Conservation (phyloP, 495 filamentous ascomycete genomes). For the Penicillium maclennaniae region DNA sequence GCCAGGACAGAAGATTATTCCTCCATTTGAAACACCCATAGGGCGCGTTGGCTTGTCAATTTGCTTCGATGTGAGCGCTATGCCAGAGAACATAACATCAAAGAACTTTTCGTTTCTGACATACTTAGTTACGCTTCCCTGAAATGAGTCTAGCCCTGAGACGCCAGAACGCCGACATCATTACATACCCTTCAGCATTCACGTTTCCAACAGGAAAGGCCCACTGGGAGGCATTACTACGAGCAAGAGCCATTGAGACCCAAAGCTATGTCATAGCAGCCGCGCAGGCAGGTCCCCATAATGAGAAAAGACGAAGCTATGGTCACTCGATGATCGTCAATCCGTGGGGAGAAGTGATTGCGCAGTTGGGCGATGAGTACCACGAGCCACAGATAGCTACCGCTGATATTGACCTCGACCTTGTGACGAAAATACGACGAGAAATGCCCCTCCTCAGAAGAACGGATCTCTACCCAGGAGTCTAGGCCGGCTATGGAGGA, state of each 20-base stretch:
- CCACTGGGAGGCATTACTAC: constrained; percentile 78
- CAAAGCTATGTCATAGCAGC: constrained; percentile 85
- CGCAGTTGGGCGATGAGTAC: constrained; percentile 53
- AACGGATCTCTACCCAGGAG: constrained; percentile 60
- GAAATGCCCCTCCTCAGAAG: constrained; percentile 63
- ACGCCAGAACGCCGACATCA: constrained; percentile 64
- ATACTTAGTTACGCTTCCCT: constrained; percentile 65
- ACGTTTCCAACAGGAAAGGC: constrained; percentile 81
- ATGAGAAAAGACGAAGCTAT: constrained; percentile 75
- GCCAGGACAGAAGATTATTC: constrained; percentile 52
- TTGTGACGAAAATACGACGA: constrained; percentile 49
- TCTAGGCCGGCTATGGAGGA: background rate
- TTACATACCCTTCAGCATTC: constrained; percentile 89
- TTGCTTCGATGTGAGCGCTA: constrained; percentile 73
- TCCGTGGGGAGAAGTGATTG: constrained; percentile 80
- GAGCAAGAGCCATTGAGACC: constrained; percentile 84
- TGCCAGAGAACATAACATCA: background rate
- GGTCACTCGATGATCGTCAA: constrained; percentile 84
- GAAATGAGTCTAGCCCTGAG: constrained; percentile 67
- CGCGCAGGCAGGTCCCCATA: constrained; percentile 78
- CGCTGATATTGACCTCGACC: constrained; percentile 48
- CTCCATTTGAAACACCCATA: constrained; percentile 68
- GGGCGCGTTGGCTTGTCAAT: constrained; percentile 76
- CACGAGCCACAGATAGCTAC: constrained; percentile 50
- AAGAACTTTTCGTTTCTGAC: too few relatives aligned